Base-by-base conservation (phyloP, 805 yeast genomes). In the Zygoascus bituminiphila region DNA sequence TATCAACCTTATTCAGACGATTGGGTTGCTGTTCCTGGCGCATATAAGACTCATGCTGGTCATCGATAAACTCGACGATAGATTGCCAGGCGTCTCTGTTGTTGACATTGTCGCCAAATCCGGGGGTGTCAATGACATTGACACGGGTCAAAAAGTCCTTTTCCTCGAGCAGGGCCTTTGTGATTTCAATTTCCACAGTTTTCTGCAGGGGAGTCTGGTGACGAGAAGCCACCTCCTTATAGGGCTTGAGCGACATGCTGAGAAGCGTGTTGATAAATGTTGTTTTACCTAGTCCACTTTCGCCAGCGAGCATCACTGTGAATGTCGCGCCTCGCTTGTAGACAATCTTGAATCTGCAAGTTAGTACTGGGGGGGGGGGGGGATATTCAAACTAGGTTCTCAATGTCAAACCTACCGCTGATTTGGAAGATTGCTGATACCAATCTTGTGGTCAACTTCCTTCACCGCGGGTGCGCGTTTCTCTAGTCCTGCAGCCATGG, bases 231-330 rank as follows among this genome's bases (percentile, higher is more conserved):
- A 70, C 60, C 61, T 73, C 75, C 56, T 65, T 56, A 60, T 68
- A 66, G 53, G 67, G 60, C 66, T 71, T 55, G 63, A 63, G 45
- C 64, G 69, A 45, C 1, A 81, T 67, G 41, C 82, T 81, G 63
- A 87, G 84, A 53, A 89, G 72, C 7, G 94, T 81, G 70, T 89
- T 86, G 42, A 54, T 51, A 20, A 56, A 51, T 8, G 68, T 65
- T 37, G 65, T 61, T 44, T 74, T 77, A 42, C 95, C 96, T 46
- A 85, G 72, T 2, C 96, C 96, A 45, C 84, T 73, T 64, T 84
- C 88, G 25, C 97, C 96, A 43, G 84, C 88, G 33, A 88, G 79
- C 84, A 88, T 79, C 49, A 89, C 59, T 42, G 94, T 87, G 66
- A 86, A 84, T 22, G 80, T 71, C 19, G 86, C 79, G 15, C 96